Base-by-base conservation (phyloP, 208 protist species). In the Acanthamoeba castellanii region DNA sequence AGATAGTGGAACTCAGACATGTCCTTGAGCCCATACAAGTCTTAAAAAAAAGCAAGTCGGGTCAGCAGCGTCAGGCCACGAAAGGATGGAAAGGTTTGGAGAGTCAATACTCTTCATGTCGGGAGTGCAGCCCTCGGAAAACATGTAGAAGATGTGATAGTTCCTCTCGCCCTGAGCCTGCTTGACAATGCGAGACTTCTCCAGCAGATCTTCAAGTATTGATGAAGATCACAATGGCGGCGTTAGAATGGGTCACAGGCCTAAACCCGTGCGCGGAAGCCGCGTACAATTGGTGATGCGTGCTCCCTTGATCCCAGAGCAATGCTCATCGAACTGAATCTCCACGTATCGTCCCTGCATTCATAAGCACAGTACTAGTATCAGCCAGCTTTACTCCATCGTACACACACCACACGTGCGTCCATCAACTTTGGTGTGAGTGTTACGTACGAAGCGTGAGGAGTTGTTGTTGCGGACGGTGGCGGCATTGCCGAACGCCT, bases 1-100 rank as follows among this genome's bases (percentile, higher is more conserved):
- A 99, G 93, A 94, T 98, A 99, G 74, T 95, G 78, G 88, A 97
- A 98, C 18, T 97, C 87, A 1, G 64, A 94, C 76, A 94, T 98
- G 98, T n/a, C 97, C 92, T 3, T 95, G 64, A 18, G 98, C 94
- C 22, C 37, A 3, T 30, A 57, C 22, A 55, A 16, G 61, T 42
- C 82, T 93, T 61, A 37, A 27, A 34, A 34, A 4, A 4, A 16
- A 32, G 7, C 66, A 37, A 37, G 66, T 72, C n/a, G 34, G 11
- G 22, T 22, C 20, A 11, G 30, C 13, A 66, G 25, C 18, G 37
- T 20, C 34, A 42, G 13, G 66, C 14, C 16, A 45, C 25, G 9
- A 13, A 50, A 0, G 1, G 3, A 4, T 1, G 3, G 18, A 52
- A 7, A 20, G 8, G 47, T 1, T n/a, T 11, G 13, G 87, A 9